These are phyloP conservation scores for Berberis thunbergii DNA, from an alignment of 164 flowering plant species.

Conservation along the genomic window DNA sequence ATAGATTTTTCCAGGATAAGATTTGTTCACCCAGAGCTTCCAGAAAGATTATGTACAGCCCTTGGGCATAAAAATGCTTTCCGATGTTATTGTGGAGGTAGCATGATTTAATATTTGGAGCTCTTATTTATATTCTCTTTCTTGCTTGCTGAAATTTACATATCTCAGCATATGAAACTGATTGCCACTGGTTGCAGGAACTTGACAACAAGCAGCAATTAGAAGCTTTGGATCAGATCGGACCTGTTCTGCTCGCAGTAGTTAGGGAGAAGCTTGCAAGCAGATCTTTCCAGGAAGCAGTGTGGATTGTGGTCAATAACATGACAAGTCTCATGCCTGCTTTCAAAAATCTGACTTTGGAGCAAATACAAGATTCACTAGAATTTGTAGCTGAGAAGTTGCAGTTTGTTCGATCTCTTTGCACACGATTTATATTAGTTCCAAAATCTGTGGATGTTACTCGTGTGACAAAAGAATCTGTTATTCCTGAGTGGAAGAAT, in stretches of 20 bases:
- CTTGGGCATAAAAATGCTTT: constrained; percentile 70
- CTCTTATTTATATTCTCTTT: no score
- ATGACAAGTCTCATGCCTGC: constrained; percentile 19
- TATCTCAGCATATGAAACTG: background rate
- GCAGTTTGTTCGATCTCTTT: constrained; percentile 59
- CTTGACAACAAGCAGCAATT: constrained; percentile 39
- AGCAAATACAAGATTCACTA: constrained; percentile 32
- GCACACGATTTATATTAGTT: constrained; percentile 68
- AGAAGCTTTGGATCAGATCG: constrained; percentile 43
- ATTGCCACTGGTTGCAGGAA: constrained; percentile 41
- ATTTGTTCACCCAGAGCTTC: constrained; percentile 74
- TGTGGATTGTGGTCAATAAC: constrained; percentile 44
- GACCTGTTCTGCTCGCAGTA: constrained; percentile 37
- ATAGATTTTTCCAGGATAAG: constrained; percentile 78
- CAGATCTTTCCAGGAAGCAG: constrained; percentile 60
- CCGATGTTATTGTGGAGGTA: constrained; percentile 91
- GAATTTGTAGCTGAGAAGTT: constrained; percentile 47
- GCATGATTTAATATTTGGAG: background rate
- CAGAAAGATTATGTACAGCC: constrained; percentile 52
- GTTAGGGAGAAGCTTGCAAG: constrained; percentile 52
- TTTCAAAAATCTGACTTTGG: constrained; percentile 24
- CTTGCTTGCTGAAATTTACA: no score
- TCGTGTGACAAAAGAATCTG: constrained; percentile 31
- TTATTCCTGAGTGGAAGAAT: constrained; percentile 56
- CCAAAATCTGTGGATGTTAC: constrained; percentile 74